phyloP scores from a whole-genome alignment of 176 grass and related monocot species.

The Hordeum vulgare region MorexV3_pseudomolecules_assembly NC_058522.1:73149689-73150188 shows the following conservation, averaged over 20 bases:
- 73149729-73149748: slow-evolving; percentile 30
- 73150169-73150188: not conserved
- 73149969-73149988: not conserved
- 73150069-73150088: not conserved
- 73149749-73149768: not conserved
- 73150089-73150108: not conserved
- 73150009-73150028: not conserved
- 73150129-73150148: not conserved
- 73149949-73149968: not conserved
- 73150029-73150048: not conserved
- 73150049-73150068: not conserved
- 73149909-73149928: slow-evolving; percentile 10
- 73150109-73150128: slow-evolving; percentile 18
- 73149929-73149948: not conserved
- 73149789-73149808: not conserved
- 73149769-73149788: not conserved
- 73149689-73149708: slow-evolving; percentile 78
- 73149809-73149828: slow-evolving; percentile 38
- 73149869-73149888: slow-evolving; percentile 70
- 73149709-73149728: slow-evolving; percentile 74
- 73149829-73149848: slow-evolving; percentile 82
- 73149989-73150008: not conserved
- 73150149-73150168: not conserved
- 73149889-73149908: slow-evolving; percentile 47
- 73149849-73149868: slow-evolving; percentile 90